These are phyloP conservation scores for Colletotrichum theobromicola DNA, from an alignment of 2,329 filamentous ascomycete genomes.

Conservation along the genomic window DNA sequence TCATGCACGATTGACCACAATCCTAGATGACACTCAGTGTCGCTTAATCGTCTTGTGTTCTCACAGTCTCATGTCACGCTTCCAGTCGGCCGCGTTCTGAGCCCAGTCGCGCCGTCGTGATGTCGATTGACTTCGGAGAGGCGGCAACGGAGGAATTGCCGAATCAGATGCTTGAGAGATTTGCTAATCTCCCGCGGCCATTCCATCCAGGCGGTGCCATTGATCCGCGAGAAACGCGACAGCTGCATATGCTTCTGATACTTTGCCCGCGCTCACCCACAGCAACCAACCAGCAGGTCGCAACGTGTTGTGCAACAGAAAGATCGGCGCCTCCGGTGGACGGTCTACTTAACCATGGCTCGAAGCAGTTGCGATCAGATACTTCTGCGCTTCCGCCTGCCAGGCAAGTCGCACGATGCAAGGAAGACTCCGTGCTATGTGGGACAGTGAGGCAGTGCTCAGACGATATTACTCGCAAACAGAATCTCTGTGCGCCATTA, in stretches of 20 bases:
- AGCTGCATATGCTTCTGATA: not conserved
- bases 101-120: not conserved
- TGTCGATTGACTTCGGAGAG: not conserved
- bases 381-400: not conserved
- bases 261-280: not conserved
- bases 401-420: not conserved
- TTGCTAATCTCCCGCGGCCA: constrained; percentile 3
- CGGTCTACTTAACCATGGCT: not conserved
- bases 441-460: not conserved
- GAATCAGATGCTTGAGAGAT: not conserved
- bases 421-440: not conserved
- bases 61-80: not conserved
- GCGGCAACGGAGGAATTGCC: not conserved
- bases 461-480: not conserved
- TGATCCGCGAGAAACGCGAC: not conserved
- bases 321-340: not conserved
- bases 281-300: not conserved
- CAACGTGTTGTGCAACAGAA: not conserved
- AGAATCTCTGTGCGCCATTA: not conserved
- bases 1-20: not conserved
- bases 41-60: not conserved
- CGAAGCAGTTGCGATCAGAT: not conserved
- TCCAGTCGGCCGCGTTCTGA: not conserved
- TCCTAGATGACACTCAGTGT: not conserved
- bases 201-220: not conserved